Evolutionary conservation across 1,139 yeast species (phyloP), one percentile per base, ranked within the genome.

Genomic region (Candida albicans): DNA sequence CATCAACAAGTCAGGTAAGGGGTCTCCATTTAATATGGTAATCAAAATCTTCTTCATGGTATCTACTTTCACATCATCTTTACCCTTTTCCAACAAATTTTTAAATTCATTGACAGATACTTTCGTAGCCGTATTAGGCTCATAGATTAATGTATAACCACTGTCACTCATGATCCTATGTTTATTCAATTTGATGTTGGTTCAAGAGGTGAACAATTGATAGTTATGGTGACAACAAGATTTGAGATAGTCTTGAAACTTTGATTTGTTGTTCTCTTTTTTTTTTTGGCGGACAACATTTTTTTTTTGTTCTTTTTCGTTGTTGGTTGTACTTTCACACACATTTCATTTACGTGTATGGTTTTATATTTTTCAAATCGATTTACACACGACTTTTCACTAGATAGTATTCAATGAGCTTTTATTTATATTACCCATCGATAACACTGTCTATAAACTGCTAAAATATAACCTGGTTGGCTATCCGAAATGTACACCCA

Each of bases 1-100:
- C 99, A 95, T 93, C 68, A 95, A 79, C 56, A 95, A 74, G 53
- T 87, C 96, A n/a, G 96, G 95, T 83, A 93, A 76, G 46, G 95
- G 83, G 58, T 93, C 96, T 28, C 98, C 96, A 61, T 89, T 95
- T 54, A 93, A 78, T 82, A 95, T 90, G 44, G 91, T 78, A 51
- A 87, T 81, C 54, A 93, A 76, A 54, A 93, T 86, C 56, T 81
- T 81, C 62, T 87, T 87, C 99, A 93, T 93, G 48, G 96, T 85
- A 45, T 82, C 88, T 52, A 91, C 80, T 68, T 93, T 91, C 55
- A 81, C 82, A 32, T 86, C 95, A 64, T 93, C 99, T 53, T 81
- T 81, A 43, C 96, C 95, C 66, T 87, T 89, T 68, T 93, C 99
- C 57, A 95, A 77, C 53, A 85, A 75, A 45, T 79, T 79, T 62